Base-by-base conservation (phyloP, 2,329 filamentous ascomycete species). In the Elsinoe batatas region DNA sequence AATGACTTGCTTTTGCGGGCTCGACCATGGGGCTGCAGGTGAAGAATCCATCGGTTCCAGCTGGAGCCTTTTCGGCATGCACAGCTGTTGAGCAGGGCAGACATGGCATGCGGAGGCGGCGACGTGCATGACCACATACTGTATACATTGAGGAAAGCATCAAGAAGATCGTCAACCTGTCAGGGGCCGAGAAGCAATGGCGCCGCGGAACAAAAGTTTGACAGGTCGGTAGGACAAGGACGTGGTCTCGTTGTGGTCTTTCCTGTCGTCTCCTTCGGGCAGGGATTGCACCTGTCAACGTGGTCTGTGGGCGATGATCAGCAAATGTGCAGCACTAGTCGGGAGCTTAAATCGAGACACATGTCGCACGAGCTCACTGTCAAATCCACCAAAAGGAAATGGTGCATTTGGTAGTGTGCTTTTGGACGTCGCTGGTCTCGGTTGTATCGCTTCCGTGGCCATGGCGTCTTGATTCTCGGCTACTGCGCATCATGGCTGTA, bases 171-270 rank as follows among this genome's bases (percentile, higher is more conserved):
- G 5, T 22, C 22, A 5, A 22, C 22, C 22, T 38, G n/a, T 37
- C 17, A 18, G 47, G 15, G 15, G 33, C 33, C 47, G 47, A 38
- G 47, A 38, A 7, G 5, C 26, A 30, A 51, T 51, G 47, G 47
- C 47, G 47, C 47, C 47, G 47, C 47, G 47, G 47, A 51, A 38
- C 47, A 13, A 49, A 13, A 49, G 15, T 51, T 38, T 51, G 47
- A 51, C 47, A 51, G 47, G 32, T 51, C 33, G 47, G 47, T 51
- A 36, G 47, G 32, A 51, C 47, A 26, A 38, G 33, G 17, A 37
- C n/a, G 40, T 18, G 37, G 37, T 15, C 13, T 40, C n/a, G 17
- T 18, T 40, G 37, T n/a, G 37, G 37, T 40, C 13, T 18, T 18
- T 4, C 13, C n/a, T 18, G 13, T 38, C 17, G 36, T n/a, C 36